Percentiles rank a stretch among this genome's conserved stretches.
These are phyloP conservation scores for Quercus berberidifolia DNA, from an alignment of 306 rosid species.

Conservation along the genomic window DNA sequence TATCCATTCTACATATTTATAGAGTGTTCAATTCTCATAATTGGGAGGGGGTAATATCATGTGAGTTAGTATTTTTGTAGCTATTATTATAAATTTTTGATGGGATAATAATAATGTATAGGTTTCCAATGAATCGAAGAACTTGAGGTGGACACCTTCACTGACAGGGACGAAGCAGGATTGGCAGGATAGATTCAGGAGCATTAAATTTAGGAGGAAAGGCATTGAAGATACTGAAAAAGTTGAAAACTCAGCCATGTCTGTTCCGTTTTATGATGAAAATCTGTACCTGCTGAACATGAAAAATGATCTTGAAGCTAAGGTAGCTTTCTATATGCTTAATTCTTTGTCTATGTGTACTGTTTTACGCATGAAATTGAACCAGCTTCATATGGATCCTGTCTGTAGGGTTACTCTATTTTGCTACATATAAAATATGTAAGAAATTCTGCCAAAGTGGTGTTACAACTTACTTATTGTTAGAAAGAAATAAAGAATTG, in stretches of 20 bases:
- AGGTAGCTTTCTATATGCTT: conserved; percentile 38
- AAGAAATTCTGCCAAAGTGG: background rate
- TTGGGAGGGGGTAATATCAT: no score
- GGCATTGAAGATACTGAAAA: conserved; percentile 64
- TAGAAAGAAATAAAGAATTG: background rate
- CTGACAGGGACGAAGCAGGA: conserved; percentile 75
- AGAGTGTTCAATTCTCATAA: no score
- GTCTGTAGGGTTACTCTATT: background rate
- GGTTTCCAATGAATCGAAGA: conserved; percentile 47
- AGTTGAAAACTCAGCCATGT: conserved; percentile 59
- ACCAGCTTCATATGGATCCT: background rate
- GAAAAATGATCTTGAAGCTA: conserved; percentile 82
- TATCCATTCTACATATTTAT: no score
- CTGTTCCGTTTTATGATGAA: conserved; percentile 78
- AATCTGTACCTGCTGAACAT: conserved; percentile 67
- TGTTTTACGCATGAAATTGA: background rate
- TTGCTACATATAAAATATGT: background rate
- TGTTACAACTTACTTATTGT: background rate
- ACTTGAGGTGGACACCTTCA: conserved; percentile 65
- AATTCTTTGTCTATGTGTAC: background rate
- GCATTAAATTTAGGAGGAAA: conserved; percentile 69
- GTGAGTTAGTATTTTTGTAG: no score
- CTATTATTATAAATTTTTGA: background rate
- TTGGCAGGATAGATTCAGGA: conserved; percentile 83
- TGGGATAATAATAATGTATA: conserved; percentile 25